phyloP scores from a whole-genome alignment of 2,329 filamentous ascomycete genomes.

The Myotisia sp. region DNA sequence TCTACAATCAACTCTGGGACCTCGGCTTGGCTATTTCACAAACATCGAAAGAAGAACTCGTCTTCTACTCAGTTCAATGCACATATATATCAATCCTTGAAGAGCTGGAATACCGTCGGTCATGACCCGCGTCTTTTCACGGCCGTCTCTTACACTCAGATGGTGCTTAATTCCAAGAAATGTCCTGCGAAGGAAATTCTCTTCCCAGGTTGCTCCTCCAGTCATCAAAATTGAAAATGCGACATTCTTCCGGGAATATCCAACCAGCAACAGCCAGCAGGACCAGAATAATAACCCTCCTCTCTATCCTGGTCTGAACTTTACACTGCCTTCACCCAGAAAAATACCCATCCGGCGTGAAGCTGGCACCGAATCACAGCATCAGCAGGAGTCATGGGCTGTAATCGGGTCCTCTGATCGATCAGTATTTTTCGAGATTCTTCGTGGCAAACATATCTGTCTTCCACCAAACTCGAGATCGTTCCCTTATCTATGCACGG shows the following conservation, averaged over 20 bases:
- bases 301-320: constrained; percentile 57
- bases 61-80: too few relatives aligned
- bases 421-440: constrained; percentile 65
- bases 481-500: constrained; percentile 61
- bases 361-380: not conserved
- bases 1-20: too few relatives aligned
- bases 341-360: too few relatives aligned
- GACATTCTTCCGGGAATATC: constrained; percentile 70
- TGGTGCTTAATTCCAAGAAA: too few relatives aligned
- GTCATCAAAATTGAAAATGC: constrained; percentile 61
- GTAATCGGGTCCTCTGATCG: constrained; percentile 68
- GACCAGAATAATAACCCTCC: constrained; percentile 47
- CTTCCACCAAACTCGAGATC: constrained; percentile 60
- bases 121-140: too few relatives aligned
- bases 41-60: too few relatives aligned
- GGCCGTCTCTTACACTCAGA: too few relatives aligned
- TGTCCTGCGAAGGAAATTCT: too few relatives aligned
- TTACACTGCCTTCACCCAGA: constrained; percentile 43
- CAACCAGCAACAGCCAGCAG: constrained; percentile 32
- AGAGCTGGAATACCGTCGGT: too few relatives aligned
- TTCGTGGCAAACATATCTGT: constrained; percentile 62
- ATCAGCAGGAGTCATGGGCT: constrained; percentile 54
- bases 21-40: too few relatives aligned
- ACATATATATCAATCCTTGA: too few relatives aligned
- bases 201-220: constrained; percentile 27